Evolutionary conservation across 345 rosid genomes (phyloP).

Genomic region (Populus tremula): DNA sequence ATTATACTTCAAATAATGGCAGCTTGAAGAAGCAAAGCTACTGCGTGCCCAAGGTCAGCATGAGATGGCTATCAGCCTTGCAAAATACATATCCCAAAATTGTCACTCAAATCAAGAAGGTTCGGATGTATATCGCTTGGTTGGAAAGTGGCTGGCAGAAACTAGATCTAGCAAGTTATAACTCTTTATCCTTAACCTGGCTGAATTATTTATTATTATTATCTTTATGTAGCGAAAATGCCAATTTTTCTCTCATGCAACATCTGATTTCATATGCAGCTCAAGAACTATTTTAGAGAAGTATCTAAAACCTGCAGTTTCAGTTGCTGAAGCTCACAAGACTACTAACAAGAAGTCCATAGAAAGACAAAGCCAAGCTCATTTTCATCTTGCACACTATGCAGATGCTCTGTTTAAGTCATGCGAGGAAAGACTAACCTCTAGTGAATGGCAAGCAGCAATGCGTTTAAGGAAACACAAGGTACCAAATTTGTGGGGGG

Average conservation of each 20-base stretch:
- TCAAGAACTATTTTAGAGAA: conserved; percentile 91
- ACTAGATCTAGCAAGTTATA: conserved; percentile 92
- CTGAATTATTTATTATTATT: conserved; percentile 7
- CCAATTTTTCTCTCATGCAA: conserved; percentile 13
- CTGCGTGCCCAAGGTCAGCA: conserved; percentile 89
- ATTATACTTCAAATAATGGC: conserved; percentile 17
- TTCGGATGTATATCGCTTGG: conserved; percentile 74
- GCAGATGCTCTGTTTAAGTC: conserved; percentile 86
- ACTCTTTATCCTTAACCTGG: conserved; percentile 17
- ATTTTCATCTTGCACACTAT: conserved; percentile 92
- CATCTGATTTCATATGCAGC: conserved; percentile 43
- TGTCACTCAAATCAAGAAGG: conserved; percentile 57
- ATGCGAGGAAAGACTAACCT: conserved; percentile 82
- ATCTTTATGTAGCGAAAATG: conserved; percentile 11
- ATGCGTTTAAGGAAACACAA: conserved; percentile 83
- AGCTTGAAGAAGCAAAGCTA: conserved; percentile 97
- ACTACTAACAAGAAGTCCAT: conserved; percentile 53
- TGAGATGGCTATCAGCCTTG: conserved; percentile 93
- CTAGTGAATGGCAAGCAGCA: conserved; percentile 98
- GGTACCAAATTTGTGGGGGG: conserved; percentile 38
- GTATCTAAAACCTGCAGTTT: conserved; percentile 88
- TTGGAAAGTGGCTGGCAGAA: conserved; percentile 97
- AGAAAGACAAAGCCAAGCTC: conserved; percentile 74
- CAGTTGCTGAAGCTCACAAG: conserved; percentile 57
- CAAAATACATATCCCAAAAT: conserved; percentile 67